Percentiles rank a stretch among this genome's conserved stretches.
Evolutionary conservation across 306 rosid species (phyloP).

Genomic region (Lagenaria siceraria): DNA sequence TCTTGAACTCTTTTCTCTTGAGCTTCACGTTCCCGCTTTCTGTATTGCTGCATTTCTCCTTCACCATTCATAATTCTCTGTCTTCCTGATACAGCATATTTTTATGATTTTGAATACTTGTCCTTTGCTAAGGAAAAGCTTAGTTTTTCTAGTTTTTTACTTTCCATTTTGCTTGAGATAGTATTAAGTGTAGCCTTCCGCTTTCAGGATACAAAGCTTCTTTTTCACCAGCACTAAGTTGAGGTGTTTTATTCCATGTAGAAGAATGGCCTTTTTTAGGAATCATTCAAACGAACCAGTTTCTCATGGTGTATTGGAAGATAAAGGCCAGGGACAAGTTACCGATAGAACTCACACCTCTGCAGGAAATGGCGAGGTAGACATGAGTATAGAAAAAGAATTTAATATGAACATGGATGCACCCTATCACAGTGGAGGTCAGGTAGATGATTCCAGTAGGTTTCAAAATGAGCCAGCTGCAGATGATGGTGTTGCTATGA

Average conservation of each 20-base stretch:
- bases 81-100: not conserved
- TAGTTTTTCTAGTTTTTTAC: not conserved
- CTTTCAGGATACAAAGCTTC: constrained; percentile 4
- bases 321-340: constrained; percentile 50
- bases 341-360: constrained; percentile 38
- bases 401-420: constrained; percentile 72
- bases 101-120: not conserved
- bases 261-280: constrained; percentile 80
- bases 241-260: constrained; percentile 25
- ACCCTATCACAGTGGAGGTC: constrained; percentile 66
- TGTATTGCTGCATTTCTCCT: not conserved
- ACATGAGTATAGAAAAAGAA: constrained; percentile 56
- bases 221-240: constrained; percentile 11
- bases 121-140: not conserved
- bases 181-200: not conserved
- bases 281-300: constrained; percentile 57
- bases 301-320: constrained; percentile 57
- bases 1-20: not conserved
- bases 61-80: not conserved
- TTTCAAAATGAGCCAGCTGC: constrained; percentile 44
- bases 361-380: constrained; percentile 45
- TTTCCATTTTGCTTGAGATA: not conserved
- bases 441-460: constrained; percentile 38
- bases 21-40: not conserved
- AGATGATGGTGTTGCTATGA: constrained; percentile 30